phyloP scores from a whole-genome alignment of 2,329 filamentous ascomycete species.

The Phialophora chinensis region DNA sequence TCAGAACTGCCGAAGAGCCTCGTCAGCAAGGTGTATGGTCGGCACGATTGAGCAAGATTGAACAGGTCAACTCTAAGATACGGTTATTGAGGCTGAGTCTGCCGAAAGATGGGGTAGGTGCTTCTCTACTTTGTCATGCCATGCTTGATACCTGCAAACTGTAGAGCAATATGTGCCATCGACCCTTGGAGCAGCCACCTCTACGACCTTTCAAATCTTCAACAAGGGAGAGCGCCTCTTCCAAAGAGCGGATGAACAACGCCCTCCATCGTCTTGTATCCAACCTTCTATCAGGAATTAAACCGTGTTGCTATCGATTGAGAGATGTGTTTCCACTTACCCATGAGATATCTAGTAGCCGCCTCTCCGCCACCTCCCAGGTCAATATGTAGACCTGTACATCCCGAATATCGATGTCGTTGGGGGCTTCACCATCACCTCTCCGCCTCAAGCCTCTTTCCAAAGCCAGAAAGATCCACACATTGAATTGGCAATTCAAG shows the following conservation, averaged over 20 bases:
- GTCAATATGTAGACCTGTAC: constrained; percentile 88
- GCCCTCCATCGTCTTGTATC: neutral
- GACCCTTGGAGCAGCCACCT: neutral
- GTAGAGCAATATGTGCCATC: neutral
- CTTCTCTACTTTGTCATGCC: neutral
- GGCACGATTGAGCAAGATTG: constrained; percentile 66
- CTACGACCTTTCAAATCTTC: constrained; percentile 18
- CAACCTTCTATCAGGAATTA: neutral
- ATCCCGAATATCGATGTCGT: constrained; percentile 71
- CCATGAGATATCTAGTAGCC: constrained; percentile 37
- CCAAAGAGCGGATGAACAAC: neutral
- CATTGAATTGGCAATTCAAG: constrained; percentile 79
- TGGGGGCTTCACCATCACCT: constrained; percentile 89
- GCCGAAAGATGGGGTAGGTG: constrained; percentile 50
- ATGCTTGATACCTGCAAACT: neutral
- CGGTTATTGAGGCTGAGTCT: constrained; percentile 71
- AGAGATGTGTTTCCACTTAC: constrained; percentile 16
- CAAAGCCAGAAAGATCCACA: constrained; percentile 52
- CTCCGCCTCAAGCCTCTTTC: constrained; percentile 60
- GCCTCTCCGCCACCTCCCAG: constrained; percentile 70
- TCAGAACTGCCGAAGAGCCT: constrained; percentile 76
- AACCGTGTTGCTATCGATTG: neutral
- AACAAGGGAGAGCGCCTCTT: neutral
- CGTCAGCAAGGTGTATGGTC: constrained; percentile 69
- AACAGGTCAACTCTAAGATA: constrained; percentile 69